These are phyloP conservation scores for Colletotrichum ledebouriae DNA, from an alignment of 2,329 filamentous ascomycete genomes.

Conservation along the genomic window DNA sequence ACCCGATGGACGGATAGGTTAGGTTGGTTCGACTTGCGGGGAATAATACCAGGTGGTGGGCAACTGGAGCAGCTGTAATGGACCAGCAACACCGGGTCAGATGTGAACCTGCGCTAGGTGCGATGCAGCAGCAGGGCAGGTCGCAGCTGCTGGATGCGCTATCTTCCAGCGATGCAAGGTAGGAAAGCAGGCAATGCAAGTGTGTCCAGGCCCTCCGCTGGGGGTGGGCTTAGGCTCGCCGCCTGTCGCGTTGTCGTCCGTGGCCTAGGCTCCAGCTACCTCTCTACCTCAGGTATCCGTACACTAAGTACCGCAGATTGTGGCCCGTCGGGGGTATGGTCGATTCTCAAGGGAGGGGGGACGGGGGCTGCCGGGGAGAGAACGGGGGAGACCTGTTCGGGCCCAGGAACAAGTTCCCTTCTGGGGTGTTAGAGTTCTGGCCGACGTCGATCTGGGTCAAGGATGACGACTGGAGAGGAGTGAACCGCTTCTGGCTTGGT, in stretches of 20 bases:
- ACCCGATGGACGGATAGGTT: constrained; percentile 10
- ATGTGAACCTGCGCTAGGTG: constrained; percentile 4
- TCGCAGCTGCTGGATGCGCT: background rate
- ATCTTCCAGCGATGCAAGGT: background rate
- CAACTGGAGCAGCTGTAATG: constrained; percentile 5
- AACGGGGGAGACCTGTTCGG: constrained; percentile 15
- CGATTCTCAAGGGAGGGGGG: constrained; percentile 10
- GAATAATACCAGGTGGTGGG: constrained; percentile 19
- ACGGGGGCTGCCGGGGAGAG: background rate
- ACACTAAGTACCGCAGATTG: too few species aligned
- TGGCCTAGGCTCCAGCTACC: constrained; percentile 19
- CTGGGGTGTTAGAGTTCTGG: constrained; percentile 42
- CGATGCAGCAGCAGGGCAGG: constrained; percentile 2
- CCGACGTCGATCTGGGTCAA: constrained; percentile 41
- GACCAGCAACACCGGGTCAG: background rate
- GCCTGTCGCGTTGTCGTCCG: constrained; percentile 6
- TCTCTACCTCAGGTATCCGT: too few species aligned
- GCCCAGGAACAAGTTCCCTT: constrained; percentile 38
- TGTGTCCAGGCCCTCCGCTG: constrained; percentile 20
- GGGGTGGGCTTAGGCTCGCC: constrained; percentile 19
- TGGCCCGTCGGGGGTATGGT: background rate
- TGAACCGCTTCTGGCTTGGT: constrained; percentile 39
- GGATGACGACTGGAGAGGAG: constrained; percentile 35
- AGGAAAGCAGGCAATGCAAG: background rate
- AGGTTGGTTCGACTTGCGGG: constrained; percentile 28